A percentile compares a stretch with the other conserved stretches of the same genome.
phyloP scores from a whole-genome alignment of 1,284 basidiomycete genomes.

The Cutaneotrichosporon curvatum region DNA sequence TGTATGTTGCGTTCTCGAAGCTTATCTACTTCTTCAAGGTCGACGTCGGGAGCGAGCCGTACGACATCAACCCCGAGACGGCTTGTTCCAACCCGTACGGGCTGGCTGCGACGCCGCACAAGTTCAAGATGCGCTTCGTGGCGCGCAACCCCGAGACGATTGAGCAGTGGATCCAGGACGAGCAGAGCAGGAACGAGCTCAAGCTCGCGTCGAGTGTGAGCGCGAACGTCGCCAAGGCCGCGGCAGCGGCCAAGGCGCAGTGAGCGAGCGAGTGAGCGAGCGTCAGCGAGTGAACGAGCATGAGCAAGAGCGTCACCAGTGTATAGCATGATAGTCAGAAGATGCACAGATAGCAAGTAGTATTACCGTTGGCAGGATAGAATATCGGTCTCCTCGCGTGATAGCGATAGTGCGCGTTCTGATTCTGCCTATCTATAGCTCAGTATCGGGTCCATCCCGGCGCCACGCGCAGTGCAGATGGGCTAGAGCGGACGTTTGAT shows the following conservation, averaged over 20 bases:
- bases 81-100: conserved; percentile 10
- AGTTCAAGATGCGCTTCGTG: conserved; percentile 17
- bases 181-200: conserved; percentile 15
- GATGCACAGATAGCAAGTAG: too few relatives aligned
- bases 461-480: too few relatives aligned
- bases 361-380: too few relatives aligned
- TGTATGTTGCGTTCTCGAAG: conserved; percentile 16
- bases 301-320: too few relatives aligned
- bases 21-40: conserved; percentile 20
- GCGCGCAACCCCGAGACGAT: conserved; percentile 15
- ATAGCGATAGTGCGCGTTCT: too few relatives aligned
- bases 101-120: conserved; percentile 4
- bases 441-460: too few relatives aligned
- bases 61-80: conserved; percentile 14
- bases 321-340: too few relatives aligned
- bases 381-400: too few relatives aligned
- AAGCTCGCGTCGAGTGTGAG: conserved; percentile 7
- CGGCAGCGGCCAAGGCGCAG: not conserved
- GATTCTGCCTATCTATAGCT: too few relatives aligned
- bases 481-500: too few relatives aligned
- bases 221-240: not conserved
- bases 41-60: conserved; percentile 11
- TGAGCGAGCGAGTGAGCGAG: too few relatives aligned
- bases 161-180: conserved; percentile 17
- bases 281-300: too few relatives aligned